These are phyloP conservation scores for Alternaria longipes DNA, from an alignment of 2,329 filamentous ascomycete genomes.

Conservation along the genomic window DNA sequence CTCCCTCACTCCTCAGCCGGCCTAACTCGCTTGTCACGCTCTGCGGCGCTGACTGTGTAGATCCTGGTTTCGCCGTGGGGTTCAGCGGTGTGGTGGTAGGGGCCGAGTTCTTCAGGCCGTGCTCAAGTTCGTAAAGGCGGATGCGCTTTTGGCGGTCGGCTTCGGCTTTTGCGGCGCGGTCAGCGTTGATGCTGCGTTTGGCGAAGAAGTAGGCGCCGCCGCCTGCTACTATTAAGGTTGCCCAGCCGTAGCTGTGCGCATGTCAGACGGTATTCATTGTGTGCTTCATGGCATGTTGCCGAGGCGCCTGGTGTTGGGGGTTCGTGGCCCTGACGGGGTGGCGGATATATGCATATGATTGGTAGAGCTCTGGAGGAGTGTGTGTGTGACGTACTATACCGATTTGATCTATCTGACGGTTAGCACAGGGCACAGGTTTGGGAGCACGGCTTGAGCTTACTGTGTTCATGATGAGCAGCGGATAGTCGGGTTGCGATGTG, in stretches of 20 bases:
- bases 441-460: constrained; percentile 46
- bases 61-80: constrained; percentile 19
- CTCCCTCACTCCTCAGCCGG: constrained; percentile 18
- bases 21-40: constrained; percentile 17
- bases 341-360: background rate
- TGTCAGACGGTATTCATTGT: constrained; percentile 4
- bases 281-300: constrained; percentile 1
- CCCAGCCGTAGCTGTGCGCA: constrained; percentile 82
- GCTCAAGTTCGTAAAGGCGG: constrained; percentile 45
- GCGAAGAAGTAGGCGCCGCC: constrained; percentile 95
- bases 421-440: background rate
- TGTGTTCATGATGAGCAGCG: constrained; percentile 59
- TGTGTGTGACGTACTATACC: constrained; percentile 62
- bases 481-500: background rate
- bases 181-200: constrained; percentile 91
- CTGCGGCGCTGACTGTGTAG: constrained; percentile 18
- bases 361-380: background rate
- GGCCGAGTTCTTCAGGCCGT: constrained; percentile 14
- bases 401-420: constrained; percentile 60
- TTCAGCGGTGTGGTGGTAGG: constrained; percentile 21
- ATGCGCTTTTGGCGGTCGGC: constrained; percentile 46
- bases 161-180: constrained; percentile 77
- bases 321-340: background rate
- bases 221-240: constrained; percentile 82
- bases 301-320: background rate